phyloP scores from a whole-genome alignment of 768 basidiomycete species.

The Harrya chromipes region DNA sequence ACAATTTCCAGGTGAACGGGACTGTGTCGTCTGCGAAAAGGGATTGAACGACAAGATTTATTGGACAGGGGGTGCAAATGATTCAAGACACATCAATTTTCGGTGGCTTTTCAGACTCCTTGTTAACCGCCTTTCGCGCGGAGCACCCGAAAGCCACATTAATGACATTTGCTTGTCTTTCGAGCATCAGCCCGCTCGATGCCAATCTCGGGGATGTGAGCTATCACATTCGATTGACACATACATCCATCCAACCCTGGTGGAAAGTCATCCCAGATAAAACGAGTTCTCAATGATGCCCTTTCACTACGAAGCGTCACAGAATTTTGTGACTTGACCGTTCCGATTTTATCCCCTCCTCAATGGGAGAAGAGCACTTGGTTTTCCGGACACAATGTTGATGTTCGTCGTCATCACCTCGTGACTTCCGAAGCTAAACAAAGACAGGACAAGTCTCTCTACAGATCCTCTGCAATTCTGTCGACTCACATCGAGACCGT shows the following conservation, averaged over 20 bases:
- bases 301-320: constrained; percentile 50
- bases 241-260: background rate
- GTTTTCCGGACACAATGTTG: constrained; percentile 15
- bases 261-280: constrained; percentile 35
- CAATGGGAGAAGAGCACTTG: constrained; percentile 40
- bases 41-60: background rate
- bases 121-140: constrained; percentile 62
- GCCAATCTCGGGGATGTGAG: constrained; percentile 46
- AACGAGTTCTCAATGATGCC: constrained; percentile 58
- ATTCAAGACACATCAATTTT: constrained; percentile 60
- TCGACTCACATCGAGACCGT: constrained; percentile 56
- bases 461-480: constrained; percentile 55
- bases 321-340: constrained; percentile 46
- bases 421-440: constrained; percentile 9
- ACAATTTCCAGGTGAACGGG: constrained; percentile 59
- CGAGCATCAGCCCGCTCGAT: constrained; percentile 35
- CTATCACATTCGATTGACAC: constrained; percentile 3
- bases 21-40: background rate
- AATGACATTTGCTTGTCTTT: constrained; percentile 56
- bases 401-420: constrained; percentile 16
- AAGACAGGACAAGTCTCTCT: constrained; percentile 34
- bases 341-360: constrained; percentile 48
- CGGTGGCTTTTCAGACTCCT: constrained; percentile 59
- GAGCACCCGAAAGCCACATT: constrained; percentile 64
- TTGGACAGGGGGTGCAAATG: constrained; percentile 62